A percentile compares a stretch with the other conserved stretches of the same genome.
Conservation (phyloP, 139 green algal species). For the Microglena sp. region DNA sequence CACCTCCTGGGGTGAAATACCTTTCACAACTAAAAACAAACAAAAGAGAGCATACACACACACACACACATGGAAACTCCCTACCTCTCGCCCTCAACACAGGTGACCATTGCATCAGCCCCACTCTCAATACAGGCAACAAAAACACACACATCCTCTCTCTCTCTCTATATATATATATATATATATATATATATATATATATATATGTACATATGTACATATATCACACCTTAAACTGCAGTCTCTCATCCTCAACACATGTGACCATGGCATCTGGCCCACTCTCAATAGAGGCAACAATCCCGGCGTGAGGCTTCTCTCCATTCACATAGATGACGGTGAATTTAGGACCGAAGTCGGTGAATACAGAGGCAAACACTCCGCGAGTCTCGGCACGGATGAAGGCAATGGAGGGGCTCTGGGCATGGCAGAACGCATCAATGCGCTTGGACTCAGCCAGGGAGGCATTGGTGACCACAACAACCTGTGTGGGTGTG, state of each 20-base stretch:
- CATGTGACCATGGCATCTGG: slow-evolving; percentile 79
- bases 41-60: no score
- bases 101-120: no score
- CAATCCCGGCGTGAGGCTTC: slow-evolving; percentile 84
- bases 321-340: slow-evolving; percentile 87
- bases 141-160: no score
- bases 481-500: no score
- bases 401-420: slow-evolving; percentile 74
- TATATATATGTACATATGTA: no score
- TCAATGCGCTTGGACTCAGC: slow-evolving; percentile 58
- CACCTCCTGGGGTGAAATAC: no score
- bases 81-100: no score
- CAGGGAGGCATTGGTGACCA: slow-evolving; percentile 55
- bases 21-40: no score
- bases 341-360: slow-evolving; percentile 86
- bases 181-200: no score
- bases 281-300: slow-evolving; percentile 72
- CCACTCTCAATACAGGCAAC: no score
- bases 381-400: slow-evolving; percentile 74
- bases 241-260: slow-evolving; percentile 94
- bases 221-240: slow-evolving; percentile 90
- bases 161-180: no score
- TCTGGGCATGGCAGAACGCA: slow-evolving; percentile 62
- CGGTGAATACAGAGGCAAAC: slow-evolving; percentile 89
- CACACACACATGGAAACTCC: no score